These are phyloP conservation scores for Puccinia coronata DNA, from an alignment of 1,284 basidiomycete species.

Conservation along the genomic window DNA sequence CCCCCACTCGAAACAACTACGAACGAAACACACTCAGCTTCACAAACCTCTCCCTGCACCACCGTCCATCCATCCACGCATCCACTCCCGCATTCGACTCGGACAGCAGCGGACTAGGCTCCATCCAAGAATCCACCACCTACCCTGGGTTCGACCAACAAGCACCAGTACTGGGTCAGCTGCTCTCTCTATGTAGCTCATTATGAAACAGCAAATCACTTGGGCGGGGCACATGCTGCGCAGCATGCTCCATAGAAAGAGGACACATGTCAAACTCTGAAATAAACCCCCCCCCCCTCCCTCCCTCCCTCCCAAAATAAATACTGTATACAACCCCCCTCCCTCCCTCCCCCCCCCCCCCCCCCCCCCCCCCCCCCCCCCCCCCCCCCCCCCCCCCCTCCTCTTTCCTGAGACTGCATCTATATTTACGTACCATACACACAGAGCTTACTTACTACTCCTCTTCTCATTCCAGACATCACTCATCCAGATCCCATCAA, in stretches of 20 bases:
- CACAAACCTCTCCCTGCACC: constrained; percentile 5
- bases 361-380: neutral
- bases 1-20: neutral
- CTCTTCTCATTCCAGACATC: too few relatives aligned
- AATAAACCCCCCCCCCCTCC: too few relatives aligned
- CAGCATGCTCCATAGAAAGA: too few relatives aligned
- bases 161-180: constrained; percentile 26
- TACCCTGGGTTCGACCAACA: constrained; percentile 44
- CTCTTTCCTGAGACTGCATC: neutral
- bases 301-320: too few relatives aligned
- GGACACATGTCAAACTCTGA: too few relatives aligned
- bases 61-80: neutral
- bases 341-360: neutral
- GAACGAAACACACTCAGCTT: neutral
- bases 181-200: neutral
- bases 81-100: neutral
- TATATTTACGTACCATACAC: neutral
- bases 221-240: too few relatives aligned
- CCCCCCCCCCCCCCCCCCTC: neutral
- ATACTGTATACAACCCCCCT: too few relatives aligned
- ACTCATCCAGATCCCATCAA: neutral
- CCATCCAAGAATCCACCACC: constrained; percentile 16
- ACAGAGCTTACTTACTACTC: too few relatives aligned
- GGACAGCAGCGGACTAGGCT: neutral
- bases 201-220: too few relatives aligned